Base-by-base conservation (phyloP, 2,329 filamentous ascomycete genomes). In the Didymella segeticola region DNA sequence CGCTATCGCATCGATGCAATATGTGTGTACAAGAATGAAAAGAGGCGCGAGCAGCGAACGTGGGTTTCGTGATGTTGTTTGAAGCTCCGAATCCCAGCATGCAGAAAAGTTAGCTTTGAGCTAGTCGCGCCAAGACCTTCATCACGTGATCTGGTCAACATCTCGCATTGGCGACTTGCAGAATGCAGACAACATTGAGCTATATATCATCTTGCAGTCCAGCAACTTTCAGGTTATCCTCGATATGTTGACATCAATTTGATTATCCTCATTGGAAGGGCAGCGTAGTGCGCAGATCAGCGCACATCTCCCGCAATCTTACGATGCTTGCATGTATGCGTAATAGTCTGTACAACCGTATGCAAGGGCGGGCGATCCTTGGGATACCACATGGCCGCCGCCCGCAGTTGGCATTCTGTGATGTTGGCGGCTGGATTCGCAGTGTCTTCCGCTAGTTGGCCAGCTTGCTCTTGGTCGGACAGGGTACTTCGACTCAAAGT, bases 1-100 rank as follows among this genome's bases (percentile, higher is more conserved):
- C 64, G 61, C 64, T 72, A 70, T 58, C 56, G 67, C 70, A 73
- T 73, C 56, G 62, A 61, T 47, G 42, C 29, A 53, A 39, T 47
- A 47, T 15, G 37, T 37, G 11, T 23, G 31, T 39, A 57, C 34
- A 60, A 34, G 30, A 52, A 61, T n/a, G 39, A 29, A 46, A 55
- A 23, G 42, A 38, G 47, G 41, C 34, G 53, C 22, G 36, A 38
- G 43, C 41, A 53, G 43, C 25, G 51, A 60, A 53, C 19, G 60
- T 56, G 41, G 47, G 36, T 37, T 38, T 45, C 37, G 43, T 43
- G 60, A 47, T 49, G 53, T 50, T 43, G 53, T 56, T 41, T 43
- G 48, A 53, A 49, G 45, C 52, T 60, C 50, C 47, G 41, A 53
- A 41, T 59, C 57, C 37, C 30, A 47, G 49, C 48, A 53, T 59